phyloP scores from a whole-genome alignment of 495 filamentous ascomycete genomes.

The Poronia punctata region DNA sequence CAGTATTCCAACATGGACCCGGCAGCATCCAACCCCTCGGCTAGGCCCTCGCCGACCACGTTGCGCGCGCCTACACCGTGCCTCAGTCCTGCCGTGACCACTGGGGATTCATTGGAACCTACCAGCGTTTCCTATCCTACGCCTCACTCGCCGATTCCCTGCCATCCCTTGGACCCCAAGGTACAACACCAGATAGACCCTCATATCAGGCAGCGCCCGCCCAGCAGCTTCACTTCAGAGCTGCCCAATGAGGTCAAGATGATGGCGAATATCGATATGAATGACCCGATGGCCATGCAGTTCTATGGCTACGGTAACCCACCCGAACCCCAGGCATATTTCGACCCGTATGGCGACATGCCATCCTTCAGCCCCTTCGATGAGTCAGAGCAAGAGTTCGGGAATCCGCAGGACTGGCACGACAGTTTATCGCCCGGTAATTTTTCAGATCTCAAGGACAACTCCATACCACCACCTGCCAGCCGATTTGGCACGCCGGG shows the following conservation, averaged over 20 bases:
- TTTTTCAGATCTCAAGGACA: constrained; percentile 8
- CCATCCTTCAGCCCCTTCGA: not conserved
- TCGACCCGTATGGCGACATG: constrained; percentile 4
- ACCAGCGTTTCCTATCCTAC: constrained; percentile 16
- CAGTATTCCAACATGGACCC: constrained; percentile 2
- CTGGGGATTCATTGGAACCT: constrained; percentile 10
- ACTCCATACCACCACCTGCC: constrained; percentile 1
- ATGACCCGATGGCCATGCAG: constrained; percentile 19
- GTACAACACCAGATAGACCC: constrained; percentile 9
- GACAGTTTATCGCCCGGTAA: constrained; percentile 5
- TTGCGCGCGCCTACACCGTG: constrained; percentile 16
- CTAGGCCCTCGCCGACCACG: constrained; percentile 2
- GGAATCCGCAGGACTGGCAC: not conserved
- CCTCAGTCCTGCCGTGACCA: constrained; percentile 21
- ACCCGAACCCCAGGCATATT: constrained; percentile 8
- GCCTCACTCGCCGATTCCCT: constrained; percentile 10
- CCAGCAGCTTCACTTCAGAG: constrained; percentile 24
- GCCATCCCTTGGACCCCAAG: constrained; percentile 14
- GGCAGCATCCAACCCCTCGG: constrained; percentile 6
- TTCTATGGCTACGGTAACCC: constrained; percentile 12
- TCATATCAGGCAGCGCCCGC: too few relatives aligned
- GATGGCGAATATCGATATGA: constrained; percentile 21
- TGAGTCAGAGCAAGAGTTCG: not conserved
- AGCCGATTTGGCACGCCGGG: constrained; percentile 13
- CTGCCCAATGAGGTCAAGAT: constrained; percentile 23